These are phyloP conservation scores for Yarrowia divulgata DNA, from an alignment of 805 yeast species.

Conservation along the genomic window DNA sequence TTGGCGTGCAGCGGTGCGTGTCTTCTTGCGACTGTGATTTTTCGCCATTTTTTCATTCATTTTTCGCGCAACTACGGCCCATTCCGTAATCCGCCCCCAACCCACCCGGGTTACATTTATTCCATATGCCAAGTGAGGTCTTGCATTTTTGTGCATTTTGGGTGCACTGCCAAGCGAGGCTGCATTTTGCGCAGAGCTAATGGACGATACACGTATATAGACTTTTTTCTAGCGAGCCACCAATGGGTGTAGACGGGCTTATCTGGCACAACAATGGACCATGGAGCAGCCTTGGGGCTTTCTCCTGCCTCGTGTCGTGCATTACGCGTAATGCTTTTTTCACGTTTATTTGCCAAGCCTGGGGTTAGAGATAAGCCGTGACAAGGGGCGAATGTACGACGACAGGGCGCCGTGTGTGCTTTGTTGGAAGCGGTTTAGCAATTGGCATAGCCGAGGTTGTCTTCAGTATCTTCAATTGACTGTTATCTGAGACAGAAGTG, in stretches of 20 bases:
- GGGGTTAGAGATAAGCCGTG: conserved; percentile 19
- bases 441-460: too few species aligned
- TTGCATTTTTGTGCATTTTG: conserved; percentile 34
- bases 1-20: background rate
- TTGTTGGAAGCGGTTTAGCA: background rate
- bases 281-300: too few species aligned
- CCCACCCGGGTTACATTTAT: conserved; percentile 4
- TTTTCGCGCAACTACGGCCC: background rate
- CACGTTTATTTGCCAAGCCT: background rate
- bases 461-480: too few species aligned
- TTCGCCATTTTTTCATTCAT: background rate
- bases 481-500: too few species aligned
- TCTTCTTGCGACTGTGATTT: background rate
- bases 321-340: conserved; percentile 7
- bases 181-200: background rate
- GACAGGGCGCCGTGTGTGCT: background rate
- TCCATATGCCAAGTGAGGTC: conserved; percentile 32
- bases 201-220: conserved; percentile 12
- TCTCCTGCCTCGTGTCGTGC: background rate
- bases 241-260: background rate
- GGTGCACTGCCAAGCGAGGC: background rate
- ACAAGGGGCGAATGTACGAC: background rate
- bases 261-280: background rate
- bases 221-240: background rate
- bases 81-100: background rate